These are phyloP conservation scores for Saccharomycodes ludwigii DNA, from an alignment of 805 yeast species.

Conservation along the genomic window DNA sequence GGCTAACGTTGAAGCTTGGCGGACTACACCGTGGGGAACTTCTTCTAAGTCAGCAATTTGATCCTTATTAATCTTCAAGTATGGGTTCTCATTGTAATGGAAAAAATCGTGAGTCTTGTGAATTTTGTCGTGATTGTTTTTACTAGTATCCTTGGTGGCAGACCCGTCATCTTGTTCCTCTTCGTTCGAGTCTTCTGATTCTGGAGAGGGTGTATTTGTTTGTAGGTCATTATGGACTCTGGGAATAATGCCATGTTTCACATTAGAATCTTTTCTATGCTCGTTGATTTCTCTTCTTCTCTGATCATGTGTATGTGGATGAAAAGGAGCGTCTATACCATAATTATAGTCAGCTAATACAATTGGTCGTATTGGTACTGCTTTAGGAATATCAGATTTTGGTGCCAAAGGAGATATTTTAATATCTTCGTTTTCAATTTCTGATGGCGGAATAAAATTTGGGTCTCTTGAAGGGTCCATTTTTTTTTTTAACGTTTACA, in stretches of 20 bases:
- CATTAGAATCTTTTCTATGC: conserved; percentile 7
- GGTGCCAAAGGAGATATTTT: conserved; percentile 50
- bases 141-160: conserved; percentile 6
- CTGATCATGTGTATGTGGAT: conserved; percentile 24
- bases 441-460: conserved; percentile 75
- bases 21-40: conserved; percentile 84
- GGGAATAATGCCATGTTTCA: too few species aligned
- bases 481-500: neutral
- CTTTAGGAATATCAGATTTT: conserved; percentile 54
- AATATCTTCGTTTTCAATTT: conserved; percentile 39
- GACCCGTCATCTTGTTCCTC: conserved; percentile 7
- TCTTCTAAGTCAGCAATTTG: conserved; percentile 93
- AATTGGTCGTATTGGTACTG: conserved; percentile 65
- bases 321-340: conserved; percentile 63
- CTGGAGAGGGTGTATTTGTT: conserved; percentile 4
- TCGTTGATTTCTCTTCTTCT: conserved; percentile 7
- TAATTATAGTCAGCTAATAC: conserved; percentile 65
- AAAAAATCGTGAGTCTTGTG: conserved; percentile 8
- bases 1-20: conserved; percentile 67
- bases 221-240: too few species aligned
- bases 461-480: conserved; percentile 96
- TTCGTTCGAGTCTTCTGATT: conserved; percentile 2
- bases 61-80: conserved; percentile 25
- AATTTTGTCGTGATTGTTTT: conserved; percentile 5
- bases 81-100: conserved; percentile 10